These are phyloP conservation scores for Umbelopsis sp. DNA, from an alignment of 192 early-diverging fungal genomes.

Conservation along the genomic window DNA sequence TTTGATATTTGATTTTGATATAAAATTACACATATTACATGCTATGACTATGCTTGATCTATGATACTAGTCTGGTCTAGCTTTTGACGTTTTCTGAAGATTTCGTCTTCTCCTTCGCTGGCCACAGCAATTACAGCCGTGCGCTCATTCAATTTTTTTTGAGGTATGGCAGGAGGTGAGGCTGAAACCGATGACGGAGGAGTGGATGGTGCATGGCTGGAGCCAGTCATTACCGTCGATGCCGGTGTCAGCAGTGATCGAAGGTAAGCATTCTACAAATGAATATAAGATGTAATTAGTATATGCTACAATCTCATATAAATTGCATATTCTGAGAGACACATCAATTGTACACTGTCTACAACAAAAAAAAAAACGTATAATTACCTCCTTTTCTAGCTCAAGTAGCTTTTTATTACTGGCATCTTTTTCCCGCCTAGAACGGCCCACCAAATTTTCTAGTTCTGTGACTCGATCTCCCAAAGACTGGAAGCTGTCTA, in stretches of 20 bases:
- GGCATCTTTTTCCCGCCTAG: constrained; percentile 32
- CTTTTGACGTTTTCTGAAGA: too few species aligned
- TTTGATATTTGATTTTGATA: too few species aligned
- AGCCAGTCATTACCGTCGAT: not conserved
- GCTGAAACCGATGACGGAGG: constrained; percentile 9
- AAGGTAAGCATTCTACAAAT: constrained; percentile 16
- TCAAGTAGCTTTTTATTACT: constrained; percentile 26
- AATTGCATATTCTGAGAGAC: not conserved
- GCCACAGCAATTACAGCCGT: not conserved
- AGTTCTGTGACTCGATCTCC: constrained; percentile 34
- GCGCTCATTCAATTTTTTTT: not conserved
- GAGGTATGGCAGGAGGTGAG: not conserved
- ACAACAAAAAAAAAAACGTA: not conserved
- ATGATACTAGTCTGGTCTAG: too few species aligned
- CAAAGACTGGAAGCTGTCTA: not conserved
- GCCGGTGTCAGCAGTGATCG: constrained; percentile 17
- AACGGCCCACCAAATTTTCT: constrained; percentile 28
- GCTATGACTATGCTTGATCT: too few species aligned
- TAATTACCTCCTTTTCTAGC: constrained; percentile 37
- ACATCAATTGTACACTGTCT: not conserved
- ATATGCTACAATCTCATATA: not conserved
- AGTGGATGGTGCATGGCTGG: not conserved
- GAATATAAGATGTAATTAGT: not conserved
- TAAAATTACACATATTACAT: too few species aligned
- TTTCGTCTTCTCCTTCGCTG: not conserved